These are phyloP conservation scores for Aspergillus candidus DNA, from an alignment of 2,329 filamentous ascomycete species.

Conservation along the genomic window DNA sequence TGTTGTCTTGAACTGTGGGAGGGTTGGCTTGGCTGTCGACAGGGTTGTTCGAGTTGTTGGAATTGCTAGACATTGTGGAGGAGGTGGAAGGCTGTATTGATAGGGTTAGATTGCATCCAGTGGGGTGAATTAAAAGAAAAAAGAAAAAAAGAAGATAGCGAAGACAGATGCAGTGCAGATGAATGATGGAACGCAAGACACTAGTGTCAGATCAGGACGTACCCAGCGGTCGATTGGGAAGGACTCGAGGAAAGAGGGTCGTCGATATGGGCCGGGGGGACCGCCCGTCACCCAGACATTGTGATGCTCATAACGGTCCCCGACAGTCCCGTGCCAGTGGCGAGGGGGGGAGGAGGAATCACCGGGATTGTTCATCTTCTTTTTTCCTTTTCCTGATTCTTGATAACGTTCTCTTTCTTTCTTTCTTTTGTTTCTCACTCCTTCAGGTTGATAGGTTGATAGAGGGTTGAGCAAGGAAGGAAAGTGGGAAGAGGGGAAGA, in stretches of 20 bases:
- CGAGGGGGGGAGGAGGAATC: conserved; percentile 18
- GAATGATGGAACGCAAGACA: background rate
- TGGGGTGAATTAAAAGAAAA: background rate
- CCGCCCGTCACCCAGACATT: conserved; percentile 34
- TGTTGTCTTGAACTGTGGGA: conserved; percentile 19
- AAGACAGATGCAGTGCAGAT: background rate
- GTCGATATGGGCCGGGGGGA: conserved; percentile 12
- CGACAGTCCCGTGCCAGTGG: conserved; percentile 31
- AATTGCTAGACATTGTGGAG: conserved; percentile 24
- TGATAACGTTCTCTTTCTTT: background rate
- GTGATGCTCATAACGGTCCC: conserved; percentile 31
- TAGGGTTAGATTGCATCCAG: background rate
- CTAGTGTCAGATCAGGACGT: conserved; percentile 8
- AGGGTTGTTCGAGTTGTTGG: conserved; percentile 6
- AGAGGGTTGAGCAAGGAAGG: background rate
- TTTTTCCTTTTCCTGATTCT: background rate
- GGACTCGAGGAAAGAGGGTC: conserved; percentile 14
- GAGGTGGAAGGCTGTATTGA: conserved; percentile 20
- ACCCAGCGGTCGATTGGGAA: conserved; percentile 22
- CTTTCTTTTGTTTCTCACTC: background rate
- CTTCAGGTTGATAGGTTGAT: background rate
- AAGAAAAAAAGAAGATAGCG: background rate
- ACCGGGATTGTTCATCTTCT: conserved; percentile 15
- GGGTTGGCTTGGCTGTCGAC: conserved; percentile 1
- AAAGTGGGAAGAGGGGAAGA: background rate